phyloP scores from a whole-genome alignment of 371 early-diverging fungal species.

The Mucor piriformis region DNA sequence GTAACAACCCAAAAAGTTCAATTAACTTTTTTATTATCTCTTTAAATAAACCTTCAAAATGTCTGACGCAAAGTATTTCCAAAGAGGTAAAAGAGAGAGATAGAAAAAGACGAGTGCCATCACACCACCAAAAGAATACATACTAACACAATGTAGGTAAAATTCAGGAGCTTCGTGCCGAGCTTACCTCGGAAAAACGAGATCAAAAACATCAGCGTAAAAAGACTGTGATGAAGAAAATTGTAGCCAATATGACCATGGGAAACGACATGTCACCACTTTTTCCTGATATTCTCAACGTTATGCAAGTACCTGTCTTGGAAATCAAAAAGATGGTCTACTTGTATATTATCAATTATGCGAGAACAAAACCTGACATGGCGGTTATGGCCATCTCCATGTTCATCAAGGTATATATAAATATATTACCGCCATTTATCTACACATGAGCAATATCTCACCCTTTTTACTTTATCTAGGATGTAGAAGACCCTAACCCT shows the following conservation, averaged over 20 bases:
- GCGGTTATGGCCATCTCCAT: slow-evolving; percentile 81
- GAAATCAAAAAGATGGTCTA: slow-evolving; percentile 93
- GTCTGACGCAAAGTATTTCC: slow-evolving; percentile 87
- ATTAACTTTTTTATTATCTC: background rate
- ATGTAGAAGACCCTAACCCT: slow-evolving; percentile 86
- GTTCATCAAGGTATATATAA: slow-evolving; percentile 59
- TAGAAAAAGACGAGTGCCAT: no score
- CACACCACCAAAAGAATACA: no score
- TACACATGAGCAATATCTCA: no score
- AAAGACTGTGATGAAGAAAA: slow-evolving; percentile 91
- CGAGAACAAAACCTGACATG: slow-evolving; percentile 88
- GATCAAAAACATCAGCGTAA: slow-evolving; percentile 88
- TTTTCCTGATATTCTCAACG: slow-evolving; percentile 66
- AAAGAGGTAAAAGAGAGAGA: slow-evolving; percentile 62
- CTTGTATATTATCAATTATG: slow-evolving; percentile 86
- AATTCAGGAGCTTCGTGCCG: slow-evolving; percentile 92
- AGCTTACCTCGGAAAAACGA: slow-evolving; percentile 89
- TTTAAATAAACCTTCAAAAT: slow-evolving; percentile 26
- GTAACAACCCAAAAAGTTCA: no score
- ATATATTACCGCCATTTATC: no score
- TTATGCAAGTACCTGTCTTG: slow-evolving; percentile 58
- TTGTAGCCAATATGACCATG: slow-evolving; percentile 98
- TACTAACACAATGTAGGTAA: slow-evolving; percentile 66
- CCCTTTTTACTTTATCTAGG: no score
- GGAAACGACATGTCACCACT: slow-evolving; percentile 97